Conservation (phyloP, 345 rosid species). For the Salix caprea region DNA sequence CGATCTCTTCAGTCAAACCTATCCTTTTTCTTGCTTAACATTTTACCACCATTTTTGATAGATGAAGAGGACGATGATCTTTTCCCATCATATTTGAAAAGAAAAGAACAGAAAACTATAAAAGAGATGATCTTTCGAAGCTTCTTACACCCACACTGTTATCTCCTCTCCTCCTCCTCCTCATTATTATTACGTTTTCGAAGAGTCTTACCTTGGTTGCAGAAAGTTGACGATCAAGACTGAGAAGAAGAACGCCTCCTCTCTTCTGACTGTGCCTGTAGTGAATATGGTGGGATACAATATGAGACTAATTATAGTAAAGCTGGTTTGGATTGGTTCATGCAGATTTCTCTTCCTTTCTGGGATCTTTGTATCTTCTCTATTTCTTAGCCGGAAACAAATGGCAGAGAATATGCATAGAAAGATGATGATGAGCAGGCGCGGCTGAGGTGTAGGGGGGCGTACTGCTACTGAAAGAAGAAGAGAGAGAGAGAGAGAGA, state of each 20-base stretch:
- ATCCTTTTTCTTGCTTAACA: constrained; percentile 7
- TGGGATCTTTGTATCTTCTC: constrained; percentile 4
- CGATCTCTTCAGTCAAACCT: constrained; percentile 46
- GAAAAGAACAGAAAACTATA: background rate
- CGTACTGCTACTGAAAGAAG: background rate
- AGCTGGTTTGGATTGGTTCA: constrained; percentile 15
- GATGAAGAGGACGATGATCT: background rate
- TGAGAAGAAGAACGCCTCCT: background rate
- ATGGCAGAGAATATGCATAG: constrained; percentile 41
- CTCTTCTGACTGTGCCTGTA: background rate
- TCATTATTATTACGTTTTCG: too few species aligned
- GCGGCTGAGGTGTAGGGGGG: constrained; percentile 6
- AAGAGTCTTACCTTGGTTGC: background rate
- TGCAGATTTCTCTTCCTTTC: constrained; percentile 34
- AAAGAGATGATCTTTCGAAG: background rate
- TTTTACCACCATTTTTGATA: background rate
- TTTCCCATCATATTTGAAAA: background rate
- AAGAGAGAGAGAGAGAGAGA: background rate
- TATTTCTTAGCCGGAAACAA: constrained; percentile 35
- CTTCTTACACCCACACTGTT: background rate
- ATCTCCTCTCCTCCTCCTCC: background rate
- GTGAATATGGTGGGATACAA: background rate
- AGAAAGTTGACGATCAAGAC: background rate
- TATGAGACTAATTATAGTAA: background rate
- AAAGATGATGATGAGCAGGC: constrained; percentile 54